Conservation (phyloP, 371 early-diverging fungal species). For the Synchytrium microbalum region DNA sequence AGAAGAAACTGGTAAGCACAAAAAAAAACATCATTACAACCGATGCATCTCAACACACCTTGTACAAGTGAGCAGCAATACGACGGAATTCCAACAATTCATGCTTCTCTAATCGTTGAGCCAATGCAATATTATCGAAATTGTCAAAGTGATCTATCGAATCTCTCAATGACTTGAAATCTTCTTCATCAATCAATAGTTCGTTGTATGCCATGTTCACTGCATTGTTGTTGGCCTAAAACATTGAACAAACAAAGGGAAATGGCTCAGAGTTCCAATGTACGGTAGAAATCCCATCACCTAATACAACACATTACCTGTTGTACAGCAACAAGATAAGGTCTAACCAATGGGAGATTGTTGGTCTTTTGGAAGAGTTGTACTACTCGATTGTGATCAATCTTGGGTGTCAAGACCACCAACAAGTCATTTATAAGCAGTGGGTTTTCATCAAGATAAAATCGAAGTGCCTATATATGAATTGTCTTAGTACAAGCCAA, state of each 20-base stretch:
- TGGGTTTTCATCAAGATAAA: constrained; percentile 94
- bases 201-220: constrained; percentile 94
- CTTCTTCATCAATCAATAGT: constrained; percentile 93
- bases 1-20: background rate
- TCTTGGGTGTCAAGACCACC: constrained; percentile 73
- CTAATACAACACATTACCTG: constrained; percentile 30
- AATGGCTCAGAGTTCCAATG: no score
- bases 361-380: constrained; percentile 92
- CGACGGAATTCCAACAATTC: constrained; percentile 94
- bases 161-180: constrained; percentile 80
- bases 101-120: constrained; percentile 86
- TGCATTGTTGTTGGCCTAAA: constrained; percentile 60
- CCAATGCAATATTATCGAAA: constrained; percentile 86
- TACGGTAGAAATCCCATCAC: constrained; percentile 1
- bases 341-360: constrained; percentile 90
- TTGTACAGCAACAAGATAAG: constrained; percentile 87
- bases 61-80: constrained; percentile 91
- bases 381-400: constrained; percentile 94
- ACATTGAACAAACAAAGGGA: constrained; percentile 2
- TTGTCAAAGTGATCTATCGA: constrained; percentile 86
- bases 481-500: background rate
- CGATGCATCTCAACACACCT: constrained; percentile 23
- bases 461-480: constrained; percentile 61
- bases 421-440: constrained; percentile 84
- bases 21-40: background rate